Evolutionary conservation across 2,329 filamentous ascomycete species (phyloP), one percentile per base, ranked within the genome.

Genomic region (Rutstroemia sp.): DNA sequence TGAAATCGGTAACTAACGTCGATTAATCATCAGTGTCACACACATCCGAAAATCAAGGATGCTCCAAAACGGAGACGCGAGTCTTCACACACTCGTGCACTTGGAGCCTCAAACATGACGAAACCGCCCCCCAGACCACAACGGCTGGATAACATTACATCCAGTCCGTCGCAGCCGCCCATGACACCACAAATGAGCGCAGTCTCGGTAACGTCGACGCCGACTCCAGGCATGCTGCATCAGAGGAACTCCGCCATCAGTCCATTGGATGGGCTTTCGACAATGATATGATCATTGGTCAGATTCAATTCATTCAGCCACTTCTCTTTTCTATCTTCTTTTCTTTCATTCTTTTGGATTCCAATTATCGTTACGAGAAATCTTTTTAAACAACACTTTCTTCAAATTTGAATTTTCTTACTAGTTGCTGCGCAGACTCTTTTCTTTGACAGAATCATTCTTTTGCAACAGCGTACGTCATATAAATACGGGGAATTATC

Each of bases 1-100:
- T 25, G 25, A 27, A 17, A 55, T 50, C 25, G 3, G 25, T 47
- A 47, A 25, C 44, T 47, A 47, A 47, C 44, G 8, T 47, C 44
- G 17, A 19, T 48, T 45, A 14, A 48, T 52, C 65, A 45, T 59
- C 42, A 61, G 84, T 88, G 86, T 63, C 85, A 88, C 68, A 84
- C 83, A 1, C 85, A 88, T 63, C 80, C 82, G 16, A 88, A 88
- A 70, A 78, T 85, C 68, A 88, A 87, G 68, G 86, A 88, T 63
- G 79, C 81, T 1, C 83, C 84, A 2, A 88, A 88, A 71, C 78
- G 84, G 51, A 77, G 83, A 54, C 78, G 85, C 47, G 84, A 87
- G 66, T 83, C 76, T 66, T 81, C 75, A 63, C 78, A 83, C 63
- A 67, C 66, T 47, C 62, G 68, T 58, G 69, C 63, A 14, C 44